phyloP scores from a whole-genome alignment of 768 basidiomycete species.

The Tylopilus cervinicoccineus region DNA sequence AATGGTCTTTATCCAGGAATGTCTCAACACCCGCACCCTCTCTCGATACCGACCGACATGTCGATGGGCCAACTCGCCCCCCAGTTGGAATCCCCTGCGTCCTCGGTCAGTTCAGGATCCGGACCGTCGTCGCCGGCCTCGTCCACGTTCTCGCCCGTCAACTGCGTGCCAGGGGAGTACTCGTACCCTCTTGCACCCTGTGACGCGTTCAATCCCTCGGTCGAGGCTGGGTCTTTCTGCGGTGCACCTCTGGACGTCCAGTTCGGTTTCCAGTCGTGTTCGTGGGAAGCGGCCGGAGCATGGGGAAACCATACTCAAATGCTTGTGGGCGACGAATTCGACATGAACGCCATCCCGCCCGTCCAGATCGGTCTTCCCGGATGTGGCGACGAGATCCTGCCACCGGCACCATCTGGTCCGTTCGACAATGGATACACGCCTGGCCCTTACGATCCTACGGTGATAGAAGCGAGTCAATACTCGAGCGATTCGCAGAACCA shows the following conservation, averaged over 20 bases:
- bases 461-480: slow-evolving; percentile 31
- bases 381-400: slow-evolving; percentile 30
- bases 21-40: slow-evolving; percentile 41
- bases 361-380: slow-evolving; percentile 57
- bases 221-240: slow-evolving; percentile 14
- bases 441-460: slow-evolving; percentile 24
- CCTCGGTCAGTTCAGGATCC: slow-evolving; percentile 44
- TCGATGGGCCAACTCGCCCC: slow-evolving; percentile 38
- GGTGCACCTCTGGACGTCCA: slow-evolving; percentile 23
- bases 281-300: slow-evolving; percentile 30
- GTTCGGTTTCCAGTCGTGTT: slow-evolving; percentile 29
- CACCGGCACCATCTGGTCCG: slow-evolving; percentile 6
- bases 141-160: slow-evolving; percentile 46
- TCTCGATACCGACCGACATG: slow-evolving; percentile 39
- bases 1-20: slow-evolving; percentile 49
- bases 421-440: slow-evolving; percentile 23
- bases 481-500: slow-evolving; percentile 26
- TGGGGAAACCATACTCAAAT: slow-evolving; percentile 35
- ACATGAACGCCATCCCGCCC: slow-evolving; percentile 59
- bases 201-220: slow-evolving; percentile 13
- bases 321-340: slow-evolving; percentile 62
- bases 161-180: slow-evolving; percentile 17
- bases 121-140: slow-evolving; percentile 49
- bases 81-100: slow-evolving; percentile 48
- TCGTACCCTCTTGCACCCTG: slow-evolving; percentile 19